A percentile compares a stretch with the other conserved stretches of the same genome.
phyloP scores from a whole-genome alignment of 306 rosid species.

The Leucaena leucocephala region DNA sequence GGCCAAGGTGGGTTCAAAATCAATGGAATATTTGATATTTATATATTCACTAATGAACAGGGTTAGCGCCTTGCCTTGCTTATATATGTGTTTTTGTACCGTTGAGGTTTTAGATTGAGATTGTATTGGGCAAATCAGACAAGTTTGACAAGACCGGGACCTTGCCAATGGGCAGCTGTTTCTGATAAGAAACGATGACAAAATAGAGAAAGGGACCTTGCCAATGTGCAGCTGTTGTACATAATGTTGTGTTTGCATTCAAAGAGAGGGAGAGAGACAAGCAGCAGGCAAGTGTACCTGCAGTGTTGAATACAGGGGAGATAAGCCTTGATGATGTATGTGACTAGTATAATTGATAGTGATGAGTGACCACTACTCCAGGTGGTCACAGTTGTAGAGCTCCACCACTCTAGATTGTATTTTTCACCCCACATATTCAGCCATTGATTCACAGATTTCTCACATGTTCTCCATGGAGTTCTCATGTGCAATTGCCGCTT shows the following conservation, averaged over 20 bases:
- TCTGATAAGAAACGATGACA: conserved; percentile 51
- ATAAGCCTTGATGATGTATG: conserved; percentile 9
- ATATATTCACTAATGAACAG: not conserved
- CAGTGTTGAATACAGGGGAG: not conserved
- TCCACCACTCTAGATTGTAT: too few relatives aligned
- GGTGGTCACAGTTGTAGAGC: too few relatives aligned
- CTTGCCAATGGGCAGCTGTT: too few relatives aligned
- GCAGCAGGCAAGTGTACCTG: too few relatives aligned
- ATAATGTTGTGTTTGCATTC: not conserved
- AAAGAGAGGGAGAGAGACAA: too few relatives aligned
- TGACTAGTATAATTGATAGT: too few relatives aligned
- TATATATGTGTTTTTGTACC: not conserved
- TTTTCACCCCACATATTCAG: too few relatives aligned
- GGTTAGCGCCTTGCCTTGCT: not conserved
- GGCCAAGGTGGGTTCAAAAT: conserved; percentile 66
- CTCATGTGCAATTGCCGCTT: too few relatives aligned
- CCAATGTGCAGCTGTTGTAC: conserved; percentile 53
- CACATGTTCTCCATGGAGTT: too few relatives aligned
- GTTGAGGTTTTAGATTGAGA: conserved; percentile 76
- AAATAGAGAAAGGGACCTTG: conserved; percentile 18
- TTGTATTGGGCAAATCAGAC: conserved; percentile 84
- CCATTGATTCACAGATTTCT: too few relatives aligned
- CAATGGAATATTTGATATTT: not conserved
- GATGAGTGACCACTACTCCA: too few relatives aligned
- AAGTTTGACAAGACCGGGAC: conserved; percentile 60